Percentiles rank a stretch among this genome's conserved stretches.
Evolutionary conservation across 768 basidiomycete species (phyloP).

Genomic region (Naganishia kalamii): DNA sequence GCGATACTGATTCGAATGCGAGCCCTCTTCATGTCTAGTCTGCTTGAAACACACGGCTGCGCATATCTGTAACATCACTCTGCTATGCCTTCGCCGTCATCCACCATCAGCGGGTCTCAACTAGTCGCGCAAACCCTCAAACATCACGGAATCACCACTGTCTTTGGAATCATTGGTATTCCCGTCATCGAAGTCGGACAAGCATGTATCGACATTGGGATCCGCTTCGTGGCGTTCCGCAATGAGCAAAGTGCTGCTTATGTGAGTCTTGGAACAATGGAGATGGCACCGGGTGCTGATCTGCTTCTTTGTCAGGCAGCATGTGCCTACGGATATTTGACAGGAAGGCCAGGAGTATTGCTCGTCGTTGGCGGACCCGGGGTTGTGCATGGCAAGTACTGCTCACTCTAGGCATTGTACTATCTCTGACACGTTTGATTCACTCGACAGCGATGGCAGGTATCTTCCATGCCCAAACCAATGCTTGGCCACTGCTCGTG

Average conservation of each 20-base stretch:
- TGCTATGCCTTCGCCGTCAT: background rate
- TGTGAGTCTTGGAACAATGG: slow-evolving; percentile 14
- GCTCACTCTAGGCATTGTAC: background rate
- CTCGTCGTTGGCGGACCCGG: slow-evolving; percentile 33
- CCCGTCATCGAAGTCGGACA: slow-evolving; percentile 30
- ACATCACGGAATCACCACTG: slow-evolving; percentile 21
- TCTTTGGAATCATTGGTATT: slow-evolving; percentile 32
- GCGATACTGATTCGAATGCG: no score
- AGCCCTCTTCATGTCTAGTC: no score
- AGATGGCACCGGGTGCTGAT: no score
- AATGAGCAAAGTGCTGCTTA: slow-evolving; percentile 32
- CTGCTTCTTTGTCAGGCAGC: slow-evolving; percentile 23
- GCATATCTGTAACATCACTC: background rate
- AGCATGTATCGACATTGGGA: slow-evolving; percentile 29
- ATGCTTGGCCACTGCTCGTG: slow-evolving; percentile 28
- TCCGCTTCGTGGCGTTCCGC: slow-evolving; percentile 28
- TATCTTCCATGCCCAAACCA: slow-evolving; percentile 24
- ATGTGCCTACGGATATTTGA: slow-evolving; percentile 28
- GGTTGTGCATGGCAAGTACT: slow-evolving; percentile 27
- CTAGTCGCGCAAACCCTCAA: slow-evolving; percentile 25
- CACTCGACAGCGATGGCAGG: slow-evolving; percentile 26
- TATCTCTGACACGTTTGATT: background rate
- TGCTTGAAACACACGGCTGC: no score
- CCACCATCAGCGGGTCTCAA: slow-evolving; percentile 9
- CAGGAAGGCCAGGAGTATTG: slow-evolving; percentile 24